Base-by-base conservation (phyloP, 257 asterid species). In the Linaria vulgaris region DNA sequence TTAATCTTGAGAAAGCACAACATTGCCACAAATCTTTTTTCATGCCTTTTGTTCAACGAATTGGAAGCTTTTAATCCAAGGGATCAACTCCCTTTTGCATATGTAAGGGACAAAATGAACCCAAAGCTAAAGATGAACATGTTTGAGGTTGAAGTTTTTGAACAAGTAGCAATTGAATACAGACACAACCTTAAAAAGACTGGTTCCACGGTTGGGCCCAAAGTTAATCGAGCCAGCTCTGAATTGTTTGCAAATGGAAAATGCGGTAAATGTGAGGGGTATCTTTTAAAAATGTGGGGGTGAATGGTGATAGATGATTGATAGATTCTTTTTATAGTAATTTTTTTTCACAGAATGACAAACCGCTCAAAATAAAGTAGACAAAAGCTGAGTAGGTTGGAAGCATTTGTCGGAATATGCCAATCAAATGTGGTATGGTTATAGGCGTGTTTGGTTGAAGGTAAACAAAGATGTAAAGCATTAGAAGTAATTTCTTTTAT, bases 91-190 rank as follows among this genome's bases (percentile, higher is more conserved):
- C 75, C 95, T 0, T 92, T 92, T 79, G 97, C 96, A 30, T 89
- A 74, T 72, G 95, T 92, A 71, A 87, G 97, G 74, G 99, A 92
- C 70, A 71, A 57, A 31, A 87, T 89, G 96, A 79, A 66, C 15
- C 89, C 91, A 4, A 67, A 69, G 64, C 12, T 78, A 63, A 83
- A 75, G 9, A 4, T 92, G 44, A 90, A 90, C 80, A 90, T 90
- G 99, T 90, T 94, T 64, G 95, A 94, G 45, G 88, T 74, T 4
- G 95, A 94, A 80, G 97, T 90, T 0, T 81, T 94, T 59, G 99
- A 94, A 59, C 97, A 82, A 14, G 72, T 94, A 44, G 90, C 87
- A 25, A 15, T 82, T 15, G 99, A 94, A 78, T 94, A 90, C 19
- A 85, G 99, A 70, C 99, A 90, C 83, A 94, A 76, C 76, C 72